Conservation (phyloP, 495 filamentous ascomycete genomes). For the Lophiostoma macrostomum region DNA sequence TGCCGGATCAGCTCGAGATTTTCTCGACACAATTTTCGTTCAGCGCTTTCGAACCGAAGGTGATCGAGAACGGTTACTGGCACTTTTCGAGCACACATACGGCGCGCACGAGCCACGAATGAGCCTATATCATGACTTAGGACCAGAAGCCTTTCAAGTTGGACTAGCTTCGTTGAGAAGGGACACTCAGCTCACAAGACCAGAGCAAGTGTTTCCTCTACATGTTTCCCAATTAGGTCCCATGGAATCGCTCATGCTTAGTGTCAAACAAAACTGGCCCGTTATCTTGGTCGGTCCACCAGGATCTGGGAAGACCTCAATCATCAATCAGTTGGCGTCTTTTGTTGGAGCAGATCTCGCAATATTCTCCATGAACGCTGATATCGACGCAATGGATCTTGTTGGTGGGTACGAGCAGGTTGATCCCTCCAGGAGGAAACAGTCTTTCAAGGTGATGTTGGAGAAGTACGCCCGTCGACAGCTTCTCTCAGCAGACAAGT, state of each 20-base stretch:
- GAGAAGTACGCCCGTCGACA: constrained; percentile 52
- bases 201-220: constrained; percentile 2
- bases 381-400: constrained; percentile 94
- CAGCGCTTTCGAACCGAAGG: constrained; percentile 75
- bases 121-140: constrained; percentile 63
- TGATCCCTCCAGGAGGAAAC: constrained; percentile 68
- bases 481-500: constrained; percentile 29
- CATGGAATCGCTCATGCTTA: constrained; percentile 82
- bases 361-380: constrained; percentile 80
- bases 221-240: constrained; percentile 56
- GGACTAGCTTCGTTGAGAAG: constrained; percentile 70
- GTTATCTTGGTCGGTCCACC: constrained; percentile 84
- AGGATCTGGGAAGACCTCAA: constrained; percentile 78
- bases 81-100: constrained; percentile 60
- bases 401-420: constrained; percentile 96
- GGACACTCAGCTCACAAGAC: constrained; percentile 36
- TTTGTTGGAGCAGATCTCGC: constrained; percentile 67
- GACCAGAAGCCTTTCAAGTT: constrained; percentile 68
- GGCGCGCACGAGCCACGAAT: constrained; percentile 38
- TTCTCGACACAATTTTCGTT: constrained; percentile 77
- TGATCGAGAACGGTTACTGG: constrained; percentile 62
- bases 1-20: constrained; percentile 58
- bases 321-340: constrained; percentile 76
- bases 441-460: constrained; percentile 54
- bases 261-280: constrained; percentile 80